Base-by-base conservation (phyloP, 83 land plant genomes). In the Isoetes engelmannii region DNA sequence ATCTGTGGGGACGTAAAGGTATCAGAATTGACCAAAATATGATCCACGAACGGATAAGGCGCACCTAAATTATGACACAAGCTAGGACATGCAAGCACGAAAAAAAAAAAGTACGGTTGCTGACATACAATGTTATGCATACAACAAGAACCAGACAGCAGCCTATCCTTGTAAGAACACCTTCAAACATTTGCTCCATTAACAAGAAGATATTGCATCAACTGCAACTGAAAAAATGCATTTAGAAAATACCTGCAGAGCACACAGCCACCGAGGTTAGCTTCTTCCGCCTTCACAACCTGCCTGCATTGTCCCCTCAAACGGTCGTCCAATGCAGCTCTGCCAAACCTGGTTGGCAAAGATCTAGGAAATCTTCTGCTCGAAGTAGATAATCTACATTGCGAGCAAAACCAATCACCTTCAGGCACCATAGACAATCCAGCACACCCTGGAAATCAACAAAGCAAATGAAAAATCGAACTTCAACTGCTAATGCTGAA, bases 371-470 rank as follows among this genome's bases (percentile, higher is more conserved):
- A 28, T 28, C 37, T 28, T 28, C 37, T 28, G 37, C 37, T 28
- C 37, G 37, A 28, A 28, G 37, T 28, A 28, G 37, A 28, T 28
- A 28, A 2, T 72, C 69, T 79, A 57, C 89, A 89, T 65, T 75
- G 81, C 20, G 49, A 50, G 61, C 92, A 89, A 61, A 67, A 86
- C 86, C 86, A 85, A 13, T 80, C 55, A 49, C 89, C 92, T n/a
- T 66, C 72, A n/a, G 92, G 89, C 21, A 82, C 62, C n/a, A 43
- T 50, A 50, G 80, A n/a, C 45, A 82, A 55, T 57, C 83, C 84
- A 47, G 75, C 82, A 82, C 89, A 89, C 49, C 79, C 92, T 88
- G 84, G 72, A 73, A 46, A 41, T 8, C 13, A 60, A 21, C 12
- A 19, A 60, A 60, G 13, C 0, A 53, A 12, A 53, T 28, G 37